Percentiles rank a stretch among this genome's conserved stretches.
Evolutionary conservation across 495 filamentous ascomycete genomes (phyloP).

Genomic region (Tuber indicum): DNA sequence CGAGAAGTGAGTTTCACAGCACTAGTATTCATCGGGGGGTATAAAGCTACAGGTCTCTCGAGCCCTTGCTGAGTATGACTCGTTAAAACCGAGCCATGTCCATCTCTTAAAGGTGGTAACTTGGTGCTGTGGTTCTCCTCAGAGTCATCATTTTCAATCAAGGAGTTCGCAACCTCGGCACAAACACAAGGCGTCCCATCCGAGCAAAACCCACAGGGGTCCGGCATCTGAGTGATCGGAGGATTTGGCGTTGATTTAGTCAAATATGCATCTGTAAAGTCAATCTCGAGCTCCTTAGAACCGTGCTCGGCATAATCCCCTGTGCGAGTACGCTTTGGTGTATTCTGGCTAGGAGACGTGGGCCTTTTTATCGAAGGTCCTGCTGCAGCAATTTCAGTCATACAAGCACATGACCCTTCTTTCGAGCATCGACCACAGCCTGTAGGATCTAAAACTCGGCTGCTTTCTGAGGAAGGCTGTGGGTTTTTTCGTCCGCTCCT

Average conservation of each 20-base stretch:
- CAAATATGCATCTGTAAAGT: constrained; percentile 41
- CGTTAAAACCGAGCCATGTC: constrained; percentile 14
- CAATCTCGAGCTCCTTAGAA: constrained; percentile 41
- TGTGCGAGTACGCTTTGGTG: constrained; percentile 37
- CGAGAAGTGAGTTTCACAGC: constrained; percentile 46
- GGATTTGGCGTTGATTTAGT: constrained; percentile 43
- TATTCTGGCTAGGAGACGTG: constrained; percentile 24
- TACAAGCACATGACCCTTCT: constrained; percentile 50
- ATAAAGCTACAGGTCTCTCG: constrained; percentile 19
- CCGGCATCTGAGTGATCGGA: constrained; percentile 42
- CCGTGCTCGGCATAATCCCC: constrained; percentile 16
- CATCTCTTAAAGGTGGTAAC: constrained; percentile 26
- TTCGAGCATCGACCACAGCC: constrained; percentile 52
- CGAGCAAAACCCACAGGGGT: constrained; percentile 81
- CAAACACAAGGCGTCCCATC: constrained; percentile 81
- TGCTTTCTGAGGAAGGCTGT: constrained; percentile 17
- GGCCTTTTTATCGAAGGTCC: constrained; percentile 17
- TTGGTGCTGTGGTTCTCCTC: constrained; percentile 31
- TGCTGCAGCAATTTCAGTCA: constrained; percentile 47
- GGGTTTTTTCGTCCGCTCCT: constrained; percentile 41
- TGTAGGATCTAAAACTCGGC: constrained; percentile 37
- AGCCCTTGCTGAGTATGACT: constrained; percentile 13
- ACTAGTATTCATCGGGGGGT: constrained; percentile 32
- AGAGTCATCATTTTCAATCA: constrained; percentile 33
- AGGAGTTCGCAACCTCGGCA: constrained; percentile 55